Percentiles rank a stretch among this genome's conserved stretches.
Conservation (phyloP, 2,329 filamentous ascomycete species). For the Pseudocercospora ulei region DNA sequence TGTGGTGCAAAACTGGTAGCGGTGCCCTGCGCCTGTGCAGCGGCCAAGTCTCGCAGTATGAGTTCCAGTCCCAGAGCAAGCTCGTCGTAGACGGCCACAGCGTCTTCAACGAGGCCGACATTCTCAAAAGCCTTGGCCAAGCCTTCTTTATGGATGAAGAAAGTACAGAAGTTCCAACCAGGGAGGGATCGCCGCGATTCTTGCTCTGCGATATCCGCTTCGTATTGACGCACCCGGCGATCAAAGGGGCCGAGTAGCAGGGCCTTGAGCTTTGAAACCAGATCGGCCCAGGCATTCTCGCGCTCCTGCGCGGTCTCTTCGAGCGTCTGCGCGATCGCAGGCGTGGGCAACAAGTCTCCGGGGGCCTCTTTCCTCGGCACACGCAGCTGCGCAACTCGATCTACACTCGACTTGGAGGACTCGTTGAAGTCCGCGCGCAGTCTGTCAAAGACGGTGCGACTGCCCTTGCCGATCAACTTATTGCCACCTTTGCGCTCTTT, state of each 20-base stretch:
- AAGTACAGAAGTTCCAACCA: constrained; percentile 98
- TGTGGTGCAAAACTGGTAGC: constrained; percentile 61
- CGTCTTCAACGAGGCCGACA: constrained; percentile 90
- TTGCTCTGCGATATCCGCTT: constrained; percentile 92
- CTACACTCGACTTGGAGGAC: constrained; percentile 59
- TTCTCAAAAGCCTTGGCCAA: constrained; percentile 90
- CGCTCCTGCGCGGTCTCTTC: constrained; percentile 66
- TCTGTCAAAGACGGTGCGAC: constrained; percentile 79
- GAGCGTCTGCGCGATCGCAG: constrained; percentile 44
- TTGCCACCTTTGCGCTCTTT: constrained; percentile 59
- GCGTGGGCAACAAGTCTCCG: constrained; percentile 40
- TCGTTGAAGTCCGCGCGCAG: constrained; percentile 82
- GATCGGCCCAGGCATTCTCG: constrained; percentile 70
- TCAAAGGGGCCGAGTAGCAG: constrained; percentile 86
- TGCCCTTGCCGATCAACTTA: constrained; percentile 67
- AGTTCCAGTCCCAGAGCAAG: constrained; percentile 77
- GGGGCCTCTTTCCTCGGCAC: constrained; percentile 48
- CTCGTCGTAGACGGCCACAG: constrained; percentile 88
- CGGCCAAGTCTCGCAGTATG: constrained; percentile 63
- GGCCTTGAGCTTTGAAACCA: constrained; percentile 76
- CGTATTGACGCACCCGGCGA: constrained; percentile 80
- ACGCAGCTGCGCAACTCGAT: constrained; percentile 76
- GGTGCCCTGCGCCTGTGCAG: constrained; percentile 53
- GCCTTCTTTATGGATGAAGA: constrained; percentile 95
- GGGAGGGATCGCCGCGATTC: constrained; percentile 77